phyloP scores from a whole-genome alignment of 805 yeast species.

The Kodamaea jinghongensis region DNA sequence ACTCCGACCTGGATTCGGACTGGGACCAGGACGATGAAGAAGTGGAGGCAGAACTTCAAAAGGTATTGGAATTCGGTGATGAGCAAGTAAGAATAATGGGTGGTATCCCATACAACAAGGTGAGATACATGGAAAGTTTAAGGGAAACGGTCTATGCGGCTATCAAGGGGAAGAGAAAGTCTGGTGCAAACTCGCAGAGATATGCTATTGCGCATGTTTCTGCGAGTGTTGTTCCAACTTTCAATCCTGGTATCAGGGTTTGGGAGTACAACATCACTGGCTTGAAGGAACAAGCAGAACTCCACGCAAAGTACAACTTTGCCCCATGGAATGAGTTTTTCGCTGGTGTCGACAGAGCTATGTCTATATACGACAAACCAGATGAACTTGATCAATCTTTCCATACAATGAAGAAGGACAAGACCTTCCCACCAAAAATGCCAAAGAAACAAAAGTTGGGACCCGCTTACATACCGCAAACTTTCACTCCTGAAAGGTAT shows the following conservation, averaged over 20 bases:
- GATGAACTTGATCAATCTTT: constrained; percentile 14
- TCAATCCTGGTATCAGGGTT: constrained; percentile 76
- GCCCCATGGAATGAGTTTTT: constrained; percentile 64
- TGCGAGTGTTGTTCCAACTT: constrained; percentile 79
- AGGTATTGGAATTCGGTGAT: constrained; percentile 11
- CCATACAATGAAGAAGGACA: constrained; percentile 41
- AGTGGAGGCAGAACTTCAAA: constrained; percentile 3
- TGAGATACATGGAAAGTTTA: constrained; percentile 55
- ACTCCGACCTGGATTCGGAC: constrained; percentile 12
- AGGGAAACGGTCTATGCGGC: constrained; percentile 52
- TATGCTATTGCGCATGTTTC: constrained; percentile 69
- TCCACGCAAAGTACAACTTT: constrained; percentile 14
- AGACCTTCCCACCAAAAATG: constrained; percentile 59
- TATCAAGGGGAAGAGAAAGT: constrained; percentile 43
- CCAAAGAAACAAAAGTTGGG: constrained; percentile 58
- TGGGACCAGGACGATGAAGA: constrained; percentile 20
- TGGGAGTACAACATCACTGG: constrained; percentile 83
- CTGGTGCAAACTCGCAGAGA: constrained; percentile 49
- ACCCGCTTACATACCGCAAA: constrained; percentile 71
- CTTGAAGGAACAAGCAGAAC: constrained; percentile 28
- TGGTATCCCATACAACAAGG: constrained; percentile 69
- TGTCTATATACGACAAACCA: constrained; percentile 19
- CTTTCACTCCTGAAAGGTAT: constrained; percentile 69
- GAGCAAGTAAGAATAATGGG: constrained; percentile 41
- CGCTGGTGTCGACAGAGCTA: constrained; percentile 38